phyloP scores from a whole-genome alignment of 176 grass and related monocot genomes.

The Musa itinerans region DNA sequence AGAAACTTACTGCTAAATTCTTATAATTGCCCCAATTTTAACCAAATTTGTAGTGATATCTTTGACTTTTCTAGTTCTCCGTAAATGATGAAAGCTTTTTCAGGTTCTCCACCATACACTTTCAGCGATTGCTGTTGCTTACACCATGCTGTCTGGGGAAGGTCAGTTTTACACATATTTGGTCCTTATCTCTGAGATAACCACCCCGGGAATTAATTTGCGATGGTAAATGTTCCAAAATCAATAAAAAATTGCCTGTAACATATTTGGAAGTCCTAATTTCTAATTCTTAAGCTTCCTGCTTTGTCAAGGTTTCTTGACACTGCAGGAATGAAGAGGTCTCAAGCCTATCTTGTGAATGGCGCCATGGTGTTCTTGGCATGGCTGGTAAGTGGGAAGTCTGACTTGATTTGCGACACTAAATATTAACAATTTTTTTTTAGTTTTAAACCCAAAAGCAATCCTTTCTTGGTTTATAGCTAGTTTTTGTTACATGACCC shows the following conservation, averaged over 20 bases:
- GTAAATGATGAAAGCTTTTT: conserved; percentile 10
- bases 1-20: background rate
- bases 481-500: too few species aligned
- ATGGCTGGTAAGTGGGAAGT: conserved; percentile 59
- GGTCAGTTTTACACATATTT: conserved; percentile 92
- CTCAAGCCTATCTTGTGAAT: conserved; percentile 79
- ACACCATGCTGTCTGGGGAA: conserved; percentile 68
- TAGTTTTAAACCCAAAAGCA: background rate
- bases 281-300: conserved; percentile 11
- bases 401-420: background rate
- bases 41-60: conserved; percentile 7
- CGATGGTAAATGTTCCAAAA: conserved; percentile 62
- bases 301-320: conserved; percentile 82
- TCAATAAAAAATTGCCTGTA: background rate
- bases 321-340: conserved; percentile 82
- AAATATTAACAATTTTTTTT: background rate
- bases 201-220: conserved; percentile 86
- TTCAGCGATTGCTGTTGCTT: conserved; percentile 55
- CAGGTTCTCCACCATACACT: conserved; percentile 84
- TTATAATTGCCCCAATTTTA: background rate
- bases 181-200: conserved; percentile 91
- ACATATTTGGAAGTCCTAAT: conserved; percentile 18
- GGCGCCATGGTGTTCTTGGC: conserved; percentile 70
- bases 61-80: background rate
- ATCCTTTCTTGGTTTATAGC: background rate